Evolutionary conservation across 2,329 filamentous ascomycete species (phyloP).

Genomic region (Aspergillus chevalieri): DNA sequence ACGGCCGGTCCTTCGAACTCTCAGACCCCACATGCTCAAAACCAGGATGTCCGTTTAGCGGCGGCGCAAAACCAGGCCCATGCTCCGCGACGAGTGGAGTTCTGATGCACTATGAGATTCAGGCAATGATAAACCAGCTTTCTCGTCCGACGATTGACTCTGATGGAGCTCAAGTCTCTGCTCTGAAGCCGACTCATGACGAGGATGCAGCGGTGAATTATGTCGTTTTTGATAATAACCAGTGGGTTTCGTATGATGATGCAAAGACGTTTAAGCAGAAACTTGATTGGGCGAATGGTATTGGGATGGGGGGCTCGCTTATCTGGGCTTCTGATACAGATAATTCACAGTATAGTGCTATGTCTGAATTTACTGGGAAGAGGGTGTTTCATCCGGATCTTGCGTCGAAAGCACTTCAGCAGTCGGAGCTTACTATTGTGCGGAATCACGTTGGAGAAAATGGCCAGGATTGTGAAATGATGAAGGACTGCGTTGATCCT

Average conservation of each 20-base stretch:
- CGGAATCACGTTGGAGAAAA: background rate
- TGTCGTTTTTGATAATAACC: slow-evolving; percentile 16
- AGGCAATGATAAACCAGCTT: slow-evolving; percentile 19
- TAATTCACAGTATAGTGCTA: background rate
- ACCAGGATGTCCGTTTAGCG: slow-evolving; percentile 24
- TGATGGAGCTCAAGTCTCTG: background rate
- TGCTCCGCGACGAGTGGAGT: slow-evolving; percentile 26
- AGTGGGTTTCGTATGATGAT: slow-evolving; percentile 30
- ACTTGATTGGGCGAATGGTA: slow-evolving; percentile 23
- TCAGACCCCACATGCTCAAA: slow-evolving; percentile 18
- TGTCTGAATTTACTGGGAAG: background rate
- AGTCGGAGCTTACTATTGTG: background rate
- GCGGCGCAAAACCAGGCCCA: slow-evolving; percentile 16
- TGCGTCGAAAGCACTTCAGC: background rate
- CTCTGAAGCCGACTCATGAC: slow-evolving; percentile 8
- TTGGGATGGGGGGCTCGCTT: slow-evolving; percentile 24
- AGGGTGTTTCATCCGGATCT: background rate
- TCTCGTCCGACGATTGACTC: background rate
- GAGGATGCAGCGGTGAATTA: slow-evolving; percentile 19
- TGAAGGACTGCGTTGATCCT: background rate
- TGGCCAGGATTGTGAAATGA: background rate
- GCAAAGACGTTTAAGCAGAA: slow-evolving; percentile 29
- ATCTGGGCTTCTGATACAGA: slow-evolving; percentile 11
- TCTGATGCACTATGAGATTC: slow-evolving; percentile 26
- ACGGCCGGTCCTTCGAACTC: slow-evolving; percentile 21